Percentiles rank a stretch among this genome's conserved stretches.
Evolutionary conservation across 768 basidiomycete species (phyloP).

Genomic region (Hydnum rufescens): DNA sequence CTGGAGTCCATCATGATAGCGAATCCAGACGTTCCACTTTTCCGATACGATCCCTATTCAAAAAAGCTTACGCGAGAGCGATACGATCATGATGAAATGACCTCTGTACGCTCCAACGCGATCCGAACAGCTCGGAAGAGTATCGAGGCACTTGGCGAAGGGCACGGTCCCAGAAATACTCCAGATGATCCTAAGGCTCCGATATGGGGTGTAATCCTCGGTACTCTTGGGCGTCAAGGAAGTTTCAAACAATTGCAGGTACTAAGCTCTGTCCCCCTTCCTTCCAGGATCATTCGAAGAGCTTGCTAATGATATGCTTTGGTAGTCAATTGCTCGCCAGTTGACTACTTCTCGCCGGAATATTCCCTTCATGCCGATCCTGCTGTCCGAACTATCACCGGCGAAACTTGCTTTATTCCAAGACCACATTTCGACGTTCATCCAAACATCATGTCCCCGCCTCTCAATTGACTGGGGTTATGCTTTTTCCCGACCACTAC

Average conservation of each 20-base stretch:
- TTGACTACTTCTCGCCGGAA: conserved; percentile 31
- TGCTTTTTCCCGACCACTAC: conserved; percentile 71
- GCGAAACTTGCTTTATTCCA: conserved; percentile 70
- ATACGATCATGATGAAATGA: conserved; percentile 84
- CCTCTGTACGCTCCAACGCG: conserved; percentile 46
- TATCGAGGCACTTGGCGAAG: conserved; percentile 22
- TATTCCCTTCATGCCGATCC: conserved; percentile 71
- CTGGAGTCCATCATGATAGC: conserved; percentile 98
- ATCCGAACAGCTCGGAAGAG: conserved; percentile 54
- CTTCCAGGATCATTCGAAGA: not conserved
- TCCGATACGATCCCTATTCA: conserved; percentile 95
- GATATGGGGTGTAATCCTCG: conserved; percentile 82
- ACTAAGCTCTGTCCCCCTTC: not conserved
- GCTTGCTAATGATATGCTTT: not conserved
- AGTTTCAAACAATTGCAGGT: conserved; percentile 76
- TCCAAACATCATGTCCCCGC: conserved; percentile 93
- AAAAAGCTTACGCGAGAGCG: conserved; percentile 89
- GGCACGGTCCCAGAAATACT: not conserved
- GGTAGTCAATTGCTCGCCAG: conserved; percentile 54
- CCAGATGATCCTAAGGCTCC: conserved; percentile 12
- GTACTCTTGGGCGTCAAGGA: conserved; percentile 88
- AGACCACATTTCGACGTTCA: conserved; percentile 64
- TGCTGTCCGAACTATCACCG: conserved; percentile 93
- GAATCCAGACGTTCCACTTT: conserved; percentile 88
- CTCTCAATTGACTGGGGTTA: conserved; percentile 98